These are phyloP conservation scores for Conticribra weissflogii DNA, from an alignment of 108 stramenopile species.

Conservation along the genomic window DNA sequence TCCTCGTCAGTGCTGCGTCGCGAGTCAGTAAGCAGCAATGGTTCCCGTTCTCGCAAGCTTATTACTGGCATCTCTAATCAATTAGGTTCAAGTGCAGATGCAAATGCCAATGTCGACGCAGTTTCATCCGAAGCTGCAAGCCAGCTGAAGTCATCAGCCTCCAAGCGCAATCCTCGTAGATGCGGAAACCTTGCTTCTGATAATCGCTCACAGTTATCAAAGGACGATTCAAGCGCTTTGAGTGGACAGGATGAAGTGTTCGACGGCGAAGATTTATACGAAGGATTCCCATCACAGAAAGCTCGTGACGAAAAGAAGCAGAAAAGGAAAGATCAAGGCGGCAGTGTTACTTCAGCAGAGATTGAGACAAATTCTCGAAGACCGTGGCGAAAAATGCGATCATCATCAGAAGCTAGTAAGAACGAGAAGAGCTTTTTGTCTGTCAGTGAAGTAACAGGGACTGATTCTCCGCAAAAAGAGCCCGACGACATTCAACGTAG, in stretches of 20 bases:
- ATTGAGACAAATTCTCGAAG: slow-evolving; percentile 32
- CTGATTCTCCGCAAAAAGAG: not conserved
- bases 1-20: too few species aligned
- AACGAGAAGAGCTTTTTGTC: not conserved
- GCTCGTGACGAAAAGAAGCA: slow-evolving; percentile 2
- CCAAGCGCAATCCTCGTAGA: too few species aligned
- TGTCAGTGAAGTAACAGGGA: not conserved
- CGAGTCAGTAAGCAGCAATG: not conserved
- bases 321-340: not conserved
- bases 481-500: not conserved
- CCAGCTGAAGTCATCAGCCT: not conserved
- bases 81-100: not conserved
- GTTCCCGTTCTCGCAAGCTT: not conserved
- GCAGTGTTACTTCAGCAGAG: slow-evolving; percentile 2
- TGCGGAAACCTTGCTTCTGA: too few species aligned
- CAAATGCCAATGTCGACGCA: too few species aligned
- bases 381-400: slow-evolving; percentile 28
- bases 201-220: too few species aligned
- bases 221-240: not conserved
- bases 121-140: not conserved
- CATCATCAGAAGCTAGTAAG: not conserved
- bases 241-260: slow-evolving; percentile 15
- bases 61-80: not conserved
- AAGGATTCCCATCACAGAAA: slow-evolving; percentile 27
- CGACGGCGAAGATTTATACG: slow-evolving; percentile 26